These are phyloP conservation scores for Beta macrorhiza DNA, from an alignment of 179 eudicot genomes.

Conservation along the genomic window DNA sequence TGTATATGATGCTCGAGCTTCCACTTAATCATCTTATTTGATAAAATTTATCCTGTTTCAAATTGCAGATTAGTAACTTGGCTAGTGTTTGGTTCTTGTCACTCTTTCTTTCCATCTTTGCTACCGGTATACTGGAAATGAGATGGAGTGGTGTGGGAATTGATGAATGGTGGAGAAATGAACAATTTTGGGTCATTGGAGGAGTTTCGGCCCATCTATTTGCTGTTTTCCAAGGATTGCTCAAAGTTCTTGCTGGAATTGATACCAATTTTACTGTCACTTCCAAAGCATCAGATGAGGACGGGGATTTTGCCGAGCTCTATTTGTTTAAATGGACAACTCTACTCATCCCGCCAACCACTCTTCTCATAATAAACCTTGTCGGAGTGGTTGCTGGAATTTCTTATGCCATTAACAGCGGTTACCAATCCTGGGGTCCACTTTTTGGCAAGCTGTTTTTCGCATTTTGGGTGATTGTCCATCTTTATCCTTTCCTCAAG, in stretches of 20 bases:
- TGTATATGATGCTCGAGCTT: background rate
- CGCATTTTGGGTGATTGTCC: conserved; percentile 54
- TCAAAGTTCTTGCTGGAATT: conserved; percentile 56
- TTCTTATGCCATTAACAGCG: conserved; percentile 50
- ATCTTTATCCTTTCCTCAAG: conserved; percentile 55
- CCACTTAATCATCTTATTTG: background rate
- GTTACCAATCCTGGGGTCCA: conserved; percentile 55
- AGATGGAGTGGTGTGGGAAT: conserved; percentile 62
- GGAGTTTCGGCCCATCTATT: conserved; percentile 54
- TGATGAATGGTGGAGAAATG: conserved; percentile 63
- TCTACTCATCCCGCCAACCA: conserved; percentile 52
- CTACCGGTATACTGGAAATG: conserved; percentile 54
- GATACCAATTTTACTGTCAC: conserved; percentile 61
- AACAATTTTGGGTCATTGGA: conserved; percentile 61
- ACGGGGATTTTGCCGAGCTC: conserved; percentile 50
- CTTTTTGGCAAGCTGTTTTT: conserved; percentile 53
- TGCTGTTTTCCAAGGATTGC: conserved; percentile 54
- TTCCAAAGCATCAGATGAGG: conserved; percentile 53
- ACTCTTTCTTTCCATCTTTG: conserved; percentile 52
- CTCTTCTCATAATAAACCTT: conserved; percentile 44
- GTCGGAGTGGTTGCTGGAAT: conserved; percentile 47
- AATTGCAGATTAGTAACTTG: conserved; percentile 54
- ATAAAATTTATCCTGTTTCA: background rate
- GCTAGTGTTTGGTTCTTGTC: conserved; percentile 55
- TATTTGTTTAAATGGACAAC: conserved; percentile 57